phyloP scores from a whole-genome alignment of 352 stramenopile genomes.

The Phytopythium chamaehyphon region DNA sequence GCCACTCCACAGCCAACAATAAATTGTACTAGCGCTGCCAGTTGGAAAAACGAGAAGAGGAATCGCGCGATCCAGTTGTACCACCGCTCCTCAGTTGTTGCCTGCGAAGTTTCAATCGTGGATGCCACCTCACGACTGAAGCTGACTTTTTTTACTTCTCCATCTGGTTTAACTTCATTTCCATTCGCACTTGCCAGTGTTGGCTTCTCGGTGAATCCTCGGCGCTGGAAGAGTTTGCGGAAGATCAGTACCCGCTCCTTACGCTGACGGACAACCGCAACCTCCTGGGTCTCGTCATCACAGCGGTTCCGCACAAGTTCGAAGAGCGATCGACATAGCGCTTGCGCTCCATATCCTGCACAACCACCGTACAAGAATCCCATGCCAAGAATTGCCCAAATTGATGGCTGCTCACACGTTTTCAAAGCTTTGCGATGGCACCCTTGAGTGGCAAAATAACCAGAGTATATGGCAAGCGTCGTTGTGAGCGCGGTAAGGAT shows the following conservation, averaged over 20 bases:
- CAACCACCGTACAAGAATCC: conserved; percentile 54
- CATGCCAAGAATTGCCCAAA: conserved; percentile 38
- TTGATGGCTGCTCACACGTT: conserved; percentile 52
- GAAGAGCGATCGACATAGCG: conserved; percentile 31
- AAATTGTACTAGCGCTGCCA: conserved; percentile 29
- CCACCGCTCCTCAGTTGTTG: conserved; percentile 75
- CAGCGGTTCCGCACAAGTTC: conserved; percentile 56
- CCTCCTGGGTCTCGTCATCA: conserved; percentile 55
- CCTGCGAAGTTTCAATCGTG: conserved; percentile 38
- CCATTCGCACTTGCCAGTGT: not conserved
- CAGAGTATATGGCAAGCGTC: conserved; percentile 40
- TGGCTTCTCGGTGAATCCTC: not conserved
- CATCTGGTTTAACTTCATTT: not conserved
- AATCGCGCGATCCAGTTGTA: conserved; percentile 62
- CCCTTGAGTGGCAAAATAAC: conserved; percentile 48
- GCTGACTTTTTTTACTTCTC: not conserved
- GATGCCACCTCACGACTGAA: conserved; percentile 12
- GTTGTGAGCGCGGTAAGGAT: conserved; percentile 40
- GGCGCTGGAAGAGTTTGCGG: conserved; percentile 25
- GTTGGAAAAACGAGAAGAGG: conserved; percentile 31
- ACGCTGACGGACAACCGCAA: conserved; percentile 47
- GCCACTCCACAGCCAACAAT: conserved; percentile 38
- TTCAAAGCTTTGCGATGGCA: conserved; percentile 58
- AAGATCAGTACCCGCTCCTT: conserved; percentile 80
- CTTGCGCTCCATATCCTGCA: conserved; percentile 38